Percentiles rank a stretch among this genome's conserved stretches.
These are phyloP conservation scores for Cladosporium sphaerospermum DNA, from an alignment of 2,329 filamentous ascomycete species.

Conservation along the genomic window DNA sequence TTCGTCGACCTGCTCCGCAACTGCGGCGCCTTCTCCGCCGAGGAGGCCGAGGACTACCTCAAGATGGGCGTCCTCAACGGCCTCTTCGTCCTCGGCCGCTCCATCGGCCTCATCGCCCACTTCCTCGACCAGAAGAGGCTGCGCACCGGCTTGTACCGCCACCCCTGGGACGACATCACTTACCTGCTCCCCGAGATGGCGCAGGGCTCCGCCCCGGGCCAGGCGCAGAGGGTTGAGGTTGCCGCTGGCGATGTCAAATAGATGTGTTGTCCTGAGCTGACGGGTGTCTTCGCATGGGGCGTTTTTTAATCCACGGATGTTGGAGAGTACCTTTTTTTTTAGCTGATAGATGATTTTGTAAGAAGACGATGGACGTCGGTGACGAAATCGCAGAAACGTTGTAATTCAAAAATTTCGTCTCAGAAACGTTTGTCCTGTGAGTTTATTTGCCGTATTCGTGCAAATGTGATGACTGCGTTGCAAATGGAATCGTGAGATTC, in stretches of 20 bases:
- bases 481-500: too few relatives aligned
- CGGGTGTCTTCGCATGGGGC: background rate
- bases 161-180: constrained; percentile 96
- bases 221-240: constrained; percentile 86
- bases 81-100: constrained; percentile 94
- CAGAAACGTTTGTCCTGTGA: too few relatives aligned
- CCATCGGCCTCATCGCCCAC: constrained; percentile 98
- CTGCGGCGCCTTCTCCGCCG: constrained; percentile 90
- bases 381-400: too few relatives aligned
- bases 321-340: background rate
- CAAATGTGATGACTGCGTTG: too few relatives aligned
- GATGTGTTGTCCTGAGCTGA: background rate
- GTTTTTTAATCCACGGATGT: background rate
- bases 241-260: constrained; percentile 50
- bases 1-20: constrained; percentile 97
- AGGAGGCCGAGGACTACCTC: constrained; percentile 98
- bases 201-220: constrained; percentile 62
- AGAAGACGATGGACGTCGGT: too few relatives aligned
- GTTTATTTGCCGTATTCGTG: too few relatives aligned
- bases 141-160: constrained; percentile 95
- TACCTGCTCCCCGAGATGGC: constrained; percentile 80
- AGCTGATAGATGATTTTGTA: background rate
- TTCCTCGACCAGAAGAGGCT: constrained; percentile 99
- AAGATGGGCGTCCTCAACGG: constrained; percentile 99
- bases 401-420: too few relatives aligned